These are phyloP conservation scores for Blastobotrys mokoenaii DNA, from an alignment of 805 yeast genomes.

Conservation along the genomic window DNA sequence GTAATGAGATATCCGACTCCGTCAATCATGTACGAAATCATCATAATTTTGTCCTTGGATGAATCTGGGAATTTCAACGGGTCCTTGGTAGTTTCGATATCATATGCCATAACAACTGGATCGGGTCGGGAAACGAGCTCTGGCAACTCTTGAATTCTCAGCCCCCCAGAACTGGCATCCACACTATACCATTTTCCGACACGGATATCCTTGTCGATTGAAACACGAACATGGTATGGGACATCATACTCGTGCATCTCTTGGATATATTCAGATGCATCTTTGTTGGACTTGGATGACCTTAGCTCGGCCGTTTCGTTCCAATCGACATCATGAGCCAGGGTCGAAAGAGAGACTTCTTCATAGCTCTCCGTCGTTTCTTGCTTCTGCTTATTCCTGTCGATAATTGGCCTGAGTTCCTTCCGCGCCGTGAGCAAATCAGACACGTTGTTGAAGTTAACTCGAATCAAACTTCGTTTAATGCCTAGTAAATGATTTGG, in stretches of 20 bases:
- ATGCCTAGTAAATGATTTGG: constrained; percentile 85
- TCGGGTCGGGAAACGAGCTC: constrained; percentile 92
- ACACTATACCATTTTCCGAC: constrained; percentile 96
- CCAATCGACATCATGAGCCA: constrained; percentile 5
- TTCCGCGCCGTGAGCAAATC: constrained; percentile 74
- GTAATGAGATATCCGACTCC: constrained; percentile 94
- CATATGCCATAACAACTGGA: constrained; percentile 93
- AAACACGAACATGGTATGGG: constrained; percentile 91
- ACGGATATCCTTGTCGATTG: constrained; percentile 79
- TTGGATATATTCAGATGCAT: constrained; percentile 53
- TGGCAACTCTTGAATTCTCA: constrained; percentile 48
- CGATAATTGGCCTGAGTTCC: constrained; percentile 57
- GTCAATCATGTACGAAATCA: constrained; percentile 99
- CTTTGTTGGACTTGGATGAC: constrained; percentile 23
- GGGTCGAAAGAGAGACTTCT: constrained; percentile 35
- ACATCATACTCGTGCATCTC: constrained; percentile 93
- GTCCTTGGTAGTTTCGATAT: constrained; percentile 94
- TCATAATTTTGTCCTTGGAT: constrained; percentile 85
- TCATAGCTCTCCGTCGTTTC: constrained; percentile 63
- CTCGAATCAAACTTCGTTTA: constrained; percentile 51
- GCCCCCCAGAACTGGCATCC: constrained; percentile 48
- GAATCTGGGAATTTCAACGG: constrained; percentile 95
- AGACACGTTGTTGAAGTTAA: constrained; percentile 64
- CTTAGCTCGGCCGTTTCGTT: background rate
- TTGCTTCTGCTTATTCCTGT: constrained; percentile 52